Base-by-base conservation (phyloP, 768 basidiomycete genomes). In the Boletus sensibilis region DNA sequence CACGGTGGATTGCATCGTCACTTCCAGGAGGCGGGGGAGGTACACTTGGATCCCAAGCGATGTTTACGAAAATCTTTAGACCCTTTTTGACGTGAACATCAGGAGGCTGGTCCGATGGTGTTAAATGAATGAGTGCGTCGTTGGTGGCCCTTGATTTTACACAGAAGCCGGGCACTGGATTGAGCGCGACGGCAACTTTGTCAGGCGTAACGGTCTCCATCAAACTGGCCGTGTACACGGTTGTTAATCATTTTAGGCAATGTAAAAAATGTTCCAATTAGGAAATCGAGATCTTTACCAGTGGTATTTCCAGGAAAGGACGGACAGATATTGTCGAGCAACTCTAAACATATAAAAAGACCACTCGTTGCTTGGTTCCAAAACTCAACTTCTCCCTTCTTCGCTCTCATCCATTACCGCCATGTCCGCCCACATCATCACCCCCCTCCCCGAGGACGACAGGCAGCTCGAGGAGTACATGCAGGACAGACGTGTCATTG, bases 401-500 rank as follows among this genome's bases (percentile, higher is more conserved):
- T 16, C 40, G 3, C 45, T 11, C 50, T 27, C 50, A 44, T 2
- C 35, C 16, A 8, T 12, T 1, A 46, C 37, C 31, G 29, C 55
- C 25, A 68, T 70, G 66, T 39, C 44, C 8, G 0, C 40, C n/a
- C 73, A 81, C 75, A 78, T 72, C 68, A 77, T 84, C 29, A 81
- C 86, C 2, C 86, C 87, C 46, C 76, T 82, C 71, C 86, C 87
- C 47, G 81, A 83, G 59, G 87, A 90, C 72, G 78, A 78, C 49
- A 76, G 79, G 40, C 80, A 82, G 59, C 79, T 90, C 60, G 79
- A 84, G 64, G 78, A 82, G 63, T 90, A 88, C 78, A 86, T 92
- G 74, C 84, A 87, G 69, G 90, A 93, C 75, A 80, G 86, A 48
- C 84, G 90, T 50, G 90, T 92, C 74, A 78, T 88, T 48, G 88